These are phyloP conservation scores for Ilex aquifolium DNA, from an alignment of 257 asterid genomes.

Conservation along the genomic window DNA sequence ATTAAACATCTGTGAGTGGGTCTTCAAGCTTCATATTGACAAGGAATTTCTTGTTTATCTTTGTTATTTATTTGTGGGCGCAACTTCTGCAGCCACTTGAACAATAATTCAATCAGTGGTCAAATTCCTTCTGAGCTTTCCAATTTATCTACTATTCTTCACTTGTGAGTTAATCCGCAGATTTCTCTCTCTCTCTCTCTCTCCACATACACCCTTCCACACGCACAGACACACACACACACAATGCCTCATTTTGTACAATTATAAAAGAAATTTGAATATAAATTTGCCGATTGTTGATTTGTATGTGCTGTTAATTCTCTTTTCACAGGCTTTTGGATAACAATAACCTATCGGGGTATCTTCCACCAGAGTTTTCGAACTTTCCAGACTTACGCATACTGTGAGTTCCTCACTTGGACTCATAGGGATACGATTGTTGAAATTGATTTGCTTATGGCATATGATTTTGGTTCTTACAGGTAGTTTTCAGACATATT, in stretches of 20 bases:
- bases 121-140: constrained; percentile 37
- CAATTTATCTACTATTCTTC: constrained; percentile 27
- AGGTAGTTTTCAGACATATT: too few species aligned
- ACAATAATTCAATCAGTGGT: constrained; percentile 45
- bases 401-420: constrained; percentile 27
- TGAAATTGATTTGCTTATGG: too few species aligned
- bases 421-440: neutral
- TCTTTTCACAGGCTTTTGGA: constrained; percentile 35
- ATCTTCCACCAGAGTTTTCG: constrained; percentile 46
- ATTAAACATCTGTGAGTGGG: constrained; percentile 32
- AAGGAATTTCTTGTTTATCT: neutral
- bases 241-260: neutral
- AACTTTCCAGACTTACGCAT: constrained; percentile 21
- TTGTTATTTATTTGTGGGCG: constrained; percentile 4
- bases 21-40: neutral
- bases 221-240: neutral
- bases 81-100: constrained; percentile 39
- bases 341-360: constrained; percentile 61
- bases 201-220: neutral
- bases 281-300: too few species aligned
- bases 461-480: too few species aligned
- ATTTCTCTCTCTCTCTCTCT: too few species aligned
- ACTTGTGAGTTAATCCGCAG: constrained; percentile 33
- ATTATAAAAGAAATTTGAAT: too few species aligned
- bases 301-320: too few species aligned